Conservation (phyloP, 352 stramenopile genomes). For the Phytopythium kandeliae region DNA sequence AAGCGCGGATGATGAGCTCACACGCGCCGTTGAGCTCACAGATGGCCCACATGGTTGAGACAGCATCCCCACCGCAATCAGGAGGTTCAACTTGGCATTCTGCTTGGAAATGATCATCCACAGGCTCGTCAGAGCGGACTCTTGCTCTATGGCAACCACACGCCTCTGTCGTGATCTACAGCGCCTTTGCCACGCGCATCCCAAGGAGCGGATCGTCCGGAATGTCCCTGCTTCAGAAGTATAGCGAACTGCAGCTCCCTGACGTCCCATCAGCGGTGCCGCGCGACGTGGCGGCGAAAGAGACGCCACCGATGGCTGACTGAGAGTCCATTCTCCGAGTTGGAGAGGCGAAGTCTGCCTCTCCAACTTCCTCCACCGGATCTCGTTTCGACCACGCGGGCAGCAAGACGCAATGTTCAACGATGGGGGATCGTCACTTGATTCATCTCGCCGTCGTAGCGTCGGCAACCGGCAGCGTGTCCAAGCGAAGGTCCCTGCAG, state of each 20-base stretch:
- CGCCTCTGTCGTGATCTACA: too few species aligned
- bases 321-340: too few species aligned
- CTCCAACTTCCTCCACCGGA: too few species aligned
- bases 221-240: too few species aligned
- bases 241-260: too few species aligned
- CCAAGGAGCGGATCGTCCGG: too few species aligned
- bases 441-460: constrained; percentile 3
- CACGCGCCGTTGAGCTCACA: background rate
- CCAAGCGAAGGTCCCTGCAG: background rate
- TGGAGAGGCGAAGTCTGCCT: too few species aligned
- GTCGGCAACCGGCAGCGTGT: background rate
- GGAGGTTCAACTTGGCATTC: background rate
- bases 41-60: background rate
- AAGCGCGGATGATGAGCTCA: background rate
- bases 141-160: too few species aligned
- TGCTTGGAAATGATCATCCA: background rate
- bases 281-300: too few species aligned
- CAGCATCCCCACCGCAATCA: background rate
- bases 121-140: background rate
- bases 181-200: too few species aligned
- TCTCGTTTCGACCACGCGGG: background rate
- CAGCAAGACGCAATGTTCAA: background rate
- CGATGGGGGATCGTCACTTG: constrained; percentile 6
- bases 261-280: too few species aligned
- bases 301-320: too few species aligned